Conservation (phyloP, 1,139 yeast genomes). For the Diutina scorzettiae region DNA sequence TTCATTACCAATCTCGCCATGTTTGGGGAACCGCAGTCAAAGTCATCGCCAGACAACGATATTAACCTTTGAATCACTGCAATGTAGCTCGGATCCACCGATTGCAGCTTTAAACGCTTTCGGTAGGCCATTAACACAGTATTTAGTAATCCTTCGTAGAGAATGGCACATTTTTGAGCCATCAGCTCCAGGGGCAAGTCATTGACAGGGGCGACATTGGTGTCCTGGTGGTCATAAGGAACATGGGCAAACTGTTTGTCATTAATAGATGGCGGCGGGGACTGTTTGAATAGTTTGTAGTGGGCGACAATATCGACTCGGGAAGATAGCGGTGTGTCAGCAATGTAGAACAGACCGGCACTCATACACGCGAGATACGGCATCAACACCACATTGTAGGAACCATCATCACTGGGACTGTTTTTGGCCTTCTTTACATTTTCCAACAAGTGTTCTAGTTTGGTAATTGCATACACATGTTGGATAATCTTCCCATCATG, state of each 20-base stretch:
- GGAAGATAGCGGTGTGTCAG: background rate
- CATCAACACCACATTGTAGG: background rate
- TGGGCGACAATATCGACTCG: background rate
- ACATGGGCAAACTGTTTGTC: background rate
- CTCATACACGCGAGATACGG: background rate
- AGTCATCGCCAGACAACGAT: background rate
- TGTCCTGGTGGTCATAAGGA: conserved; percentile 2
- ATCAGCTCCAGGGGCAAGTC: conserved; percentile 3
- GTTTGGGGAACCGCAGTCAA: background rate
- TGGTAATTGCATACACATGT: conserved; percentile 27
- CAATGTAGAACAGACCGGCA: conserved; percentile 6
- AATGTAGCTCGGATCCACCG: background rate
- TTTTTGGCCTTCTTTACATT: conserved; percentile 8
- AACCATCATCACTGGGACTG: background rate
- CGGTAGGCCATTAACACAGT: background rate
- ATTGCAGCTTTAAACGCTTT: background rate
- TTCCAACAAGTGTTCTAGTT: conserved; percentile 18
- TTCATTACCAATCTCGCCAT: background rate
- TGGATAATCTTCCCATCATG: conserved; percentile 28
- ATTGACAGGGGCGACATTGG: background rate
- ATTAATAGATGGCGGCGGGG: conserved; percentile 1
- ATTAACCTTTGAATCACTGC: background rate
- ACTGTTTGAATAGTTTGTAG: background rate
- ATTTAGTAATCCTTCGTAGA: background rate
- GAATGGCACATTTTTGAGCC: background rate